phyloP scores from a whole-genome alignment of 305 asterid genomes.

The Solanum hybrid region DNA sequence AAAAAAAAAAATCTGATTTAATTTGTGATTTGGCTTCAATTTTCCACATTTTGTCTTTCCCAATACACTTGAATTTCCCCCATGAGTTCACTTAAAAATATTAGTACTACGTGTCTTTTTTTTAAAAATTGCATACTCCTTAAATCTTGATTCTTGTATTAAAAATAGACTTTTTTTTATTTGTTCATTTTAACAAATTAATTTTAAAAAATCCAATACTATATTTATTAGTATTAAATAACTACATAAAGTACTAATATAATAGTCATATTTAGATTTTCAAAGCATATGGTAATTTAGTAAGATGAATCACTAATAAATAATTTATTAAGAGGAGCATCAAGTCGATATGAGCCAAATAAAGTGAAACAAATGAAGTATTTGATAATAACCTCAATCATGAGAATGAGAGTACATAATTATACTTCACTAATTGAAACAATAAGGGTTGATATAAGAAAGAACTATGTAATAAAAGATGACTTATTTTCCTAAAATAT shows the following conservation, averaged over 20 bases:
- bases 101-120: neutral
- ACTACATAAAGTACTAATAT: neutral
- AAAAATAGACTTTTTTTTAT: neutral
- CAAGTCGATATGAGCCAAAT: neutral
- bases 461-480: neutral
- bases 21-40: neutral
- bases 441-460: neutral
- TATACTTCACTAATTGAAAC: neutral
- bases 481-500: neutral
- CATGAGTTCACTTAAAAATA: neutral
- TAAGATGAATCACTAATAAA: neutral
- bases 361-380: neutral
- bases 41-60: conserved; percentile 10
- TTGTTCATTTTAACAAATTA: neutral
- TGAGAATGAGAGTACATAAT: neutral
- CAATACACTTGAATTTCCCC: neutral
- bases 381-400: neutral
- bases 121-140: neutral
- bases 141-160: neutral
- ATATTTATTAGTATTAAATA: neutral
- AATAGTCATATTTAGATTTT: neutral
- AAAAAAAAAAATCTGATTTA: neutral
- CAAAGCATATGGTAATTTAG: neutral
- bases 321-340: neutral
- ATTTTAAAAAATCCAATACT: neutral